These are phyloP conservation scores for Sporothrix inflata DNA, from an alignment of 2,329 filamentous ascomycete species.

Conservation along the genomic window DNA sequence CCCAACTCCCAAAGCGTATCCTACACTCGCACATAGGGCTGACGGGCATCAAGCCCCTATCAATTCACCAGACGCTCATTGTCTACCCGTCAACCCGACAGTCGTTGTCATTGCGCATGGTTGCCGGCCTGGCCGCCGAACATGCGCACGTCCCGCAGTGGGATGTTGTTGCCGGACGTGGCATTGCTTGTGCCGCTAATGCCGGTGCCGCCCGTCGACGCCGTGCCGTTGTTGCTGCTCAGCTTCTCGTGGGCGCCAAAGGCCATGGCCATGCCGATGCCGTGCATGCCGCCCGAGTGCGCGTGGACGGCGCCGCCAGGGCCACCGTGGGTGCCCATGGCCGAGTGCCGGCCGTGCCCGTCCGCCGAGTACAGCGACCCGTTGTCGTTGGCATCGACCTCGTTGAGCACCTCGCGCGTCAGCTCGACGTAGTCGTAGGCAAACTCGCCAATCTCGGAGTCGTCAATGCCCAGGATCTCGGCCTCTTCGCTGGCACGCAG, in stretches of 20 bases:
- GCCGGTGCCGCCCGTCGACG: background rate
- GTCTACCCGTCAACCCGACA: slow-evolving; percentile 31
- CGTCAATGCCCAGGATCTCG: slow-evolving; percentile 71
- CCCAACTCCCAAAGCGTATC: slow-evolving; percentile 2
- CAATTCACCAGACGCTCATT: background rate
- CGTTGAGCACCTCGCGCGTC: slow-evolving; percentile 41
- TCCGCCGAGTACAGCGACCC: slow-evolving; percentile 40
- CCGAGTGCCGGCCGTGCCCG: slow-evolving; percentile 18
- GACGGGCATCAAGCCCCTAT: slow-evolving; percentile 14
- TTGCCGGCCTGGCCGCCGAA: slow-evolving; percentile 41
- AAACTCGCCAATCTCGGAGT: slow-evolving; percentile 79
- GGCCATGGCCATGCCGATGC: slow-evolving; percentile 26
- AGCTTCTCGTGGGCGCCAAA: slow-evolving; percentile 51
- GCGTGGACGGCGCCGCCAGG: background rate
- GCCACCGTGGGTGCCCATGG: background rate
- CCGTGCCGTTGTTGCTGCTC: slow-evolving; percentile 6
- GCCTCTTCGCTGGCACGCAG: slow-evolving; percentile 69
- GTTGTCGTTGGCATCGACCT: slow-evolving; percentile 33
- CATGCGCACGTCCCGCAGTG: slow-evolving; percentile 50
- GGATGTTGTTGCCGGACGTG: slow-evolving; percentile 50
- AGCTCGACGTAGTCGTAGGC: slow-evolving; percentile 82
- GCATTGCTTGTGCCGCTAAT: slow-evolving; percentile 28
- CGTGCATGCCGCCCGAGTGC: slow-evolving; percentile 22
- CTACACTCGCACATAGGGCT: slow-evolving; percentile 9
- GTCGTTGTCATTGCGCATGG: slow-evolving; percentile 34